phyloP scores from a whole-genome alignment of 2,329 filamentous ascomycete genomes.

The Cladobotryum protrusum region DNA sequence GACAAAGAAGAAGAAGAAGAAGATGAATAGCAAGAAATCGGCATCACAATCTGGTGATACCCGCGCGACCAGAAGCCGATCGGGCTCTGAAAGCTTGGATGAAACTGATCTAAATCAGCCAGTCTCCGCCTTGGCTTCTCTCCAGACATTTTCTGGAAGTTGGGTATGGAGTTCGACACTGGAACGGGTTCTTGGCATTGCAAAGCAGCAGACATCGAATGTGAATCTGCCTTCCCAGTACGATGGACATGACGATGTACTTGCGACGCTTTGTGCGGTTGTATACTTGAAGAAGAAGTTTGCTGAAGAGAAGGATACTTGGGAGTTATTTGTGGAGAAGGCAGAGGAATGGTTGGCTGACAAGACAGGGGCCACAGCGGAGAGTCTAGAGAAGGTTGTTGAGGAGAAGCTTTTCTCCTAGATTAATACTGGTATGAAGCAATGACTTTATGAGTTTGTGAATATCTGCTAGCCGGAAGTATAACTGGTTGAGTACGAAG shows the following conservation, averaged over 20 bases:
- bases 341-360: conserved; percentile 44
- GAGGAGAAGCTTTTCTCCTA: conserved; percentile 1
- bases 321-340: conserved; percentile 60
- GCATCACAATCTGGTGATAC: not conserved
- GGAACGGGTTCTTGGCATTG: conserved; percentile 20
- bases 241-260: conserved; percentile 9
- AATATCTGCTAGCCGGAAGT: not conserved
- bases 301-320: conserved; percentile 43
- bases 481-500: not conserved
- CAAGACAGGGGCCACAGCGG: conserved; percentile 10
- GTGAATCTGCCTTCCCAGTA: conserved; percentile 9
- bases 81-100: not conserved
- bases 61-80: no score
- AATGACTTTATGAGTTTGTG: no score
- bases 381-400: conserved; percentile 16
- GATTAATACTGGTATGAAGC: no score
- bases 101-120: not conserved
- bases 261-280: conserved; percentile 26
- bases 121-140: conserved; percentile 35
- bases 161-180: conserved; percentile 27
- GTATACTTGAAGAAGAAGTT: conserved; percentile 39
- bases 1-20: not conserved
- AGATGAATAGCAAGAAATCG: not conserved
- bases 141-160: conserved; percentile 39
- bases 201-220: not conserved